Evolutionary conservation across 345 rosid species (phyloP), one percentile per base, ranked within the genome.

Genomic region (Murraya paniculata): DNA sequence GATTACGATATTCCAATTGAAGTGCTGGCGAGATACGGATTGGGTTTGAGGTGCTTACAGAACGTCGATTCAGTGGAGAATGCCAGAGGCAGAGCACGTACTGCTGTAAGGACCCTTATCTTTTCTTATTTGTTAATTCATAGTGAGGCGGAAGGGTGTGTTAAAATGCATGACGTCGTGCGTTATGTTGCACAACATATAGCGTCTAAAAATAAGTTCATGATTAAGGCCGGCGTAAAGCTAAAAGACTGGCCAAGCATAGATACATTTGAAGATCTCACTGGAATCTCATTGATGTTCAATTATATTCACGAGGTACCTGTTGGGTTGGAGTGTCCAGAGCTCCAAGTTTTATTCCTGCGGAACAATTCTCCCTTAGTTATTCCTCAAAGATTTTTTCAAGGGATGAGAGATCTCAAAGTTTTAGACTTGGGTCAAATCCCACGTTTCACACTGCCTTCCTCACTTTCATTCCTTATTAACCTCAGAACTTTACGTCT

Each of bases 1-100:
- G 79, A 75, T 70, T 16, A 8, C n/a, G 8, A 67, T 11, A 68
- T 80, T 33, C 35, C 71, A 0, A 13, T 80, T 9, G 76, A 80
- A 62, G 22, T 24, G 36, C 36, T 75, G n/a, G 56, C 71, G 4
- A n/a, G 64, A 25, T 35, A 50, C 18, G 76, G 76, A 31, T 21
- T 61, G 39, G 72, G 76, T 2, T 8, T 75, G 21, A 18, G 25
- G 8, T 80, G 64, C 71, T 80, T 80, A 5, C 3, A 53, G 33
- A 41, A 71, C 4, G 24, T 22, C 0, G 9, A 53, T 22, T 24
- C 66, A 5, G 13, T 36, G 2, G 30, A 24, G 3, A 57, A 75
- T 31, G 79, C 65, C 18, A 80, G 76, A 64, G 0, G 9, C 22
- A 64, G 45, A 75, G 72, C 67, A 2, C 35, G 21, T 62, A 16